Evolutionary conservation across 306 rosid genomes (phyloP).

Genomic region (Rosa rugosa): DNA sequence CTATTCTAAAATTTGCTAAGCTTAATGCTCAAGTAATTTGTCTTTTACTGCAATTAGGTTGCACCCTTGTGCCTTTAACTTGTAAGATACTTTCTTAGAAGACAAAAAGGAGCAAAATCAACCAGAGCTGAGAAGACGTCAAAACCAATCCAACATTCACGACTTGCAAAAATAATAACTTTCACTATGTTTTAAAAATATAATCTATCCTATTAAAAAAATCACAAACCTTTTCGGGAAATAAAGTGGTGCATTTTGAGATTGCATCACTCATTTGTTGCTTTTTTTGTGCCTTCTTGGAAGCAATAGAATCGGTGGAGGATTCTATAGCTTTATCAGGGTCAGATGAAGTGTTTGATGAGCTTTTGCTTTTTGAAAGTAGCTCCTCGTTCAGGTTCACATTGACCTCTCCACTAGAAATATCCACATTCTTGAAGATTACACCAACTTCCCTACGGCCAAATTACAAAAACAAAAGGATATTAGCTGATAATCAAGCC

Average conservation of each 20-base stretch:
- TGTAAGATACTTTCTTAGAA: background rate
- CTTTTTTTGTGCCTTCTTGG: conserved; percentile 50
- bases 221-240: conserved; percentile 92
- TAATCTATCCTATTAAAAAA: background rate
- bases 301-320: conserved; percentile 43
- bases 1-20: background rate
- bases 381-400: conserved; percentile 78
- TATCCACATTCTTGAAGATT: conserved; percentile 65
- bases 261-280: conserved; percentile 52
- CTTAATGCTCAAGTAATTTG: background rate
- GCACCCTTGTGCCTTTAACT: background rate
- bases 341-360: conserved; percentile 49
- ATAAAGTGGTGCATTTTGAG: conserved; percentile 69
- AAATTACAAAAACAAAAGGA: conserved; percentile 40
- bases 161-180: background rate
- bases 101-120: background rate
- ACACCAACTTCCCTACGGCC: conserved; percentile 93
- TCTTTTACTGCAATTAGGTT: conserved; percentile 2
- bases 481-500: conserved; percentile 18
- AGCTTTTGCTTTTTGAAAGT: conserved; percentile 59
- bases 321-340: conserved; percentile 44
- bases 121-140: background rate
- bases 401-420: conserved; percentile 67
- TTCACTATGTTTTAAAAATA: background rate
- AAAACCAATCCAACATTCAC: background rate